Conservation (phyloP, 78 protist genomes). For the Trichosphaerium sp. region DNA sequence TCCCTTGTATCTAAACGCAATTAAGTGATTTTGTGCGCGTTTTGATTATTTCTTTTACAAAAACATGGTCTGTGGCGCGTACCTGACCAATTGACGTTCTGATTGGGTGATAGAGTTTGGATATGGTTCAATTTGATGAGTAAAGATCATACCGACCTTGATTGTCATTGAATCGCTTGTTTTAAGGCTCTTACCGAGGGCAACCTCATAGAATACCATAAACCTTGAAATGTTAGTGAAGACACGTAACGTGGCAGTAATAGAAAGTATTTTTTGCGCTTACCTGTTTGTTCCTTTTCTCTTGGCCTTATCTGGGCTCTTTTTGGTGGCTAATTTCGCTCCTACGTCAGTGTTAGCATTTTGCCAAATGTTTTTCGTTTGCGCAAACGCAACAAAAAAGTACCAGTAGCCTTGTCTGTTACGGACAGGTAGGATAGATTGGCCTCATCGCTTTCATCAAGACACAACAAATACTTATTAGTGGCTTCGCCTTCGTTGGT, state of each 20-base stretch:
- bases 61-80: no score
- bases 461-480: no score
- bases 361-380: background rate
- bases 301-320: background rate
- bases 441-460: no score
- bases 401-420: background rate
- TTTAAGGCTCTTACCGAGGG: background rate
- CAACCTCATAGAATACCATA: background rate
- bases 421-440: background rate
- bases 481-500: background rate
- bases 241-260: no score
- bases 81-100: slow-evolving; percentile 27
- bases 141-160: background rate
- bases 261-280: background rate
- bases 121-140: slow-evolving; percentile 4
- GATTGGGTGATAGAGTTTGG: slow-evolving; percentile 37
- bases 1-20: slow-evolving; percentile 14
- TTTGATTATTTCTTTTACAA: no score
- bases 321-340: background rate
- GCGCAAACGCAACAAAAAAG: background rate
- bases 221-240: background rate
- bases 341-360: background rate
- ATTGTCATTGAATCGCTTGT: background rate
- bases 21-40: no score
- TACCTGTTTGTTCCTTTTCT: background rate